A percentile compares a stretch with the other conserved stretches of the same genome.
These are phyloP conservation scores for Mycena citricolor DNA, from an alignment of 1,284 basidiomycete species.

Conservation along the genomic window DNA sequence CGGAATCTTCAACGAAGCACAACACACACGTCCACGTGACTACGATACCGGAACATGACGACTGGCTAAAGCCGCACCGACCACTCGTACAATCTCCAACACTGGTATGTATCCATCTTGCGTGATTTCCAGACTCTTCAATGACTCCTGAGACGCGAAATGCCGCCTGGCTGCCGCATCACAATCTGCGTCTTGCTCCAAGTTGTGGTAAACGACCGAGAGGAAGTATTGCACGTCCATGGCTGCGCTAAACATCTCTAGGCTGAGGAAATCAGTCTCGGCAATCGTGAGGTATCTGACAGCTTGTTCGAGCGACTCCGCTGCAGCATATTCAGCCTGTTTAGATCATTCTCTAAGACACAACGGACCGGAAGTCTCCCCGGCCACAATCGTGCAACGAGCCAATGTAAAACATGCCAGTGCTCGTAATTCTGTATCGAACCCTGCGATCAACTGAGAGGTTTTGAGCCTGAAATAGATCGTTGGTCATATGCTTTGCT, in stretches of 20 bases:
- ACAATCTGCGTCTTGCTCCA: conserved; percentile 54
- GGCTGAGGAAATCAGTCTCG: conserved; percentile 56
- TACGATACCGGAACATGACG: conserved; percentile 23
- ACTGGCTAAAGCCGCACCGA: conserved; percentile 56
- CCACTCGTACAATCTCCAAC: conserved; percentile 55
- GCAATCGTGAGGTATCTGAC: conserved; percentile 61
- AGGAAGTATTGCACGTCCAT: conserved; percentile 70
- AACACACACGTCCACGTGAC: conserved; percentile 2
- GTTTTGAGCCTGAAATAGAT: too few species aligned
- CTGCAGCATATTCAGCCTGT: conserved; percentile 27
- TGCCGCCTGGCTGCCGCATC: conserved; percentile 55
- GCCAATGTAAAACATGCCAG: conserved; percentile 70
- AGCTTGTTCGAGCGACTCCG: conserved; percentile 51
- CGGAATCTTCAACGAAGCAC: background rate
- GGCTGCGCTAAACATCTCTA: conserved; percentile 59
- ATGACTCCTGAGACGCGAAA: conserved; percentile 38
- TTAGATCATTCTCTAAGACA: conserved; percentile 8
- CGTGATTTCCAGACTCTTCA: conserved; percentile 35
- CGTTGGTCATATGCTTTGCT: too few species aligned
- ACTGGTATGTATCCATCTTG: conserved; percentile 9
- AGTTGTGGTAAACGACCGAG: conserved; percentile 69
- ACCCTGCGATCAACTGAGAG: conserved; percentile 69
- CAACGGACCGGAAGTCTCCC: conserved; percentile 32
- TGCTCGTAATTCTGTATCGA: conserved; percentile 74
- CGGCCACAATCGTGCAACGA: conserved; percentile 64